These are phyloP conservation scores for Trametes elegans DNA, from an alignment of 768 basidiomycete genomes.

Conservation along the genomic window DNA sequence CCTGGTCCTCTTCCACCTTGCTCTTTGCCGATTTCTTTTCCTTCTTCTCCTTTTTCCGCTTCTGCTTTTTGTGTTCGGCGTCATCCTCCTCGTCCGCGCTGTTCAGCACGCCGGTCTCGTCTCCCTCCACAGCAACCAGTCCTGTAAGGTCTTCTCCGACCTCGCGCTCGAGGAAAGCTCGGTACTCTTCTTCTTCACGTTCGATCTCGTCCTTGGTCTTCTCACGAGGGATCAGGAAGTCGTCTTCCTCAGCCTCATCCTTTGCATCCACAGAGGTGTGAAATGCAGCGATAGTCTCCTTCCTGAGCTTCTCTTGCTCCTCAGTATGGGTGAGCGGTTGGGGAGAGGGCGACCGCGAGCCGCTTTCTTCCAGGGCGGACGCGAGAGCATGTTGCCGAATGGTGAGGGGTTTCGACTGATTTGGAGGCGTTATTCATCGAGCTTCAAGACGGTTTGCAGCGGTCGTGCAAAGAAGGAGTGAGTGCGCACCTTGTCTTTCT, in stretches of 20 bases:
- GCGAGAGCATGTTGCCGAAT: constrained; percentile 72
- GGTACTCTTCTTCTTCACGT: constrained; percentile 83
- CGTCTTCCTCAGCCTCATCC: constrained; percentile 49
- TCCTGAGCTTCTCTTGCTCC: constrained; percentile 71
- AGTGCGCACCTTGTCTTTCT: constrained; percentile 52
- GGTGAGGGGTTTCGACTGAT: constrained; percentile 68
- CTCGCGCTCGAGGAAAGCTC: constrained; percentile 74
- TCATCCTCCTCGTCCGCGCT: constrained; percentile 30
- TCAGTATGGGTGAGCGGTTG: constrained; percentile 65
- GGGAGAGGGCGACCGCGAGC: constrained; percentile 56
- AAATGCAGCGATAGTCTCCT: constrained; percentile 86
- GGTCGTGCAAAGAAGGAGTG: not conserved
- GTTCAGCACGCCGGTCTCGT: constrained; percentile 17
- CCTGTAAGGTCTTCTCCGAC: constrained; percentile 73
- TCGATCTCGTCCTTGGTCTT: constrained; percentile 77
- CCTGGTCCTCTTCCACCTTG: constrained; percentile 71
- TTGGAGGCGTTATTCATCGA: not conserved
- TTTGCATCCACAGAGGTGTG: constrained; percentile 40
- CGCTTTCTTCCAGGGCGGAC: constrained; percentile 48
- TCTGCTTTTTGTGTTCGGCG: constrained; percentile 26
- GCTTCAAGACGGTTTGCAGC: constrained; percentile 7
- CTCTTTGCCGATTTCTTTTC: constrained; percentile 24
- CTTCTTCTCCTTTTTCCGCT: constrained; percentile 30
- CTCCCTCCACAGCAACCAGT: constrained; percentile 57
- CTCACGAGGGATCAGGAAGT: constrained; percentile 69